phyloP scores from a whole-genome alignment of 352 stramenopile genomes.

The Phytophthora hibernalis region DNA sequence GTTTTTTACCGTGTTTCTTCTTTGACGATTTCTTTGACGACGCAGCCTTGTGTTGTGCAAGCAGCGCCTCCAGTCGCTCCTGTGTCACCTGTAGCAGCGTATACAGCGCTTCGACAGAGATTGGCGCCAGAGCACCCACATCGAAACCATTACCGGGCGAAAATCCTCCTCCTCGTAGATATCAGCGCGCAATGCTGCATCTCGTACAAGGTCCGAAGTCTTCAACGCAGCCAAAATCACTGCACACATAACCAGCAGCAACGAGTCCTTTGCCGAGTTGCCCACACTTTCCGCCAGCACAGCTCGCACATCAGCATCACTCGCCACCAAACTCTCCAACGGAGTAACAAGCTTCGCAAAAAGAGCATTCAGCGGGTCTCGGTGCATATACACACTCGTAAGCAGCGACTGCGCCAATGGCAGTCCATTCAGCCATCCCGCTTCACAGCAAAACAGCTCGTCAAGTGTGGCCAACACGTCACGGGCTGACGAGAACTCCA shows the following conservation, averaged over 20 bases:
- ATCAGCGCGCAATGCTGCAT: slow-evolving; percentile 90
- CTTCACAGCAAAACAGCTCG: slow-evolving; percentile 75
- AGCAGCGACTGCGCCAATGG: slow-evolving; percentile 90
- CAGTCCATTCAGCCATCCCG: slow-evolving; percentile 86
- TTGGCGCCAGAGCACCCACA: slow-evolving; percentile 51
- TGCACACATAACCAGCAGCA: slow-evolving; percentile 79
- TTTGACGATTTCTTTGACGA: slow-evolving; percentile 67
- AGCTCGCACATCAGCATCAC: slow-evolving; percentile 35
- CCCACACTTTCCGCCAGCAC: slow-evolving; percentile 44
- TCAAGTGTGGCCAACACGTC: slow-evolving; percentile 83
- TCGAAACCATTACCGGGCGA: slow-evolving; percentile 75
- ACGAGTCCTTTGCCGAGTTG: slow-evolving; percentile 50
- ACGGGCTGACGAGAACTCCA: slow-evolving; percentile 69
- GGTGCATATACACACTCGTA: slow-evolving; percentile 91
- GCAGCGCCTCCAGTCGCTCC: slow-evolving; percentile 51
- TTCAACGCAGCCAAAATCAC: slow-evolving; percentile 76
- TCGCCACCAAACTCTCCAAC: slow-evolving; percentile 34
- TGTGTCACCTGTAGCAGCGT: slow-evolving; percentile 53
- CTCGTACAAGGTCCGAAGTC: slow-evolving; percentile 79
- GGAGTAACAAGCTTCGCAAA: slow-evolving; percentile 50
- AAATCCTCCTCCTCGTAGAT: slow-evolving; percentile 98
- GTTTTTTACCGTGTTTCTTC: slow-evolving; percentile 72
- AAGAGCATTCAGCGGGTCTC: slow-evolving; percentile 76
- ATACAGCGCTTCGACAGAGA: slow-evolving; percentile 48
- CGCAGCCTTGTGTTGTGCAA: slow-evolving; percentile 48